Evolutionary conservation across 495 filamentous ascomycete genomes (phyloP).

Genomic region (Hypoxylon intermedium): DNA sequence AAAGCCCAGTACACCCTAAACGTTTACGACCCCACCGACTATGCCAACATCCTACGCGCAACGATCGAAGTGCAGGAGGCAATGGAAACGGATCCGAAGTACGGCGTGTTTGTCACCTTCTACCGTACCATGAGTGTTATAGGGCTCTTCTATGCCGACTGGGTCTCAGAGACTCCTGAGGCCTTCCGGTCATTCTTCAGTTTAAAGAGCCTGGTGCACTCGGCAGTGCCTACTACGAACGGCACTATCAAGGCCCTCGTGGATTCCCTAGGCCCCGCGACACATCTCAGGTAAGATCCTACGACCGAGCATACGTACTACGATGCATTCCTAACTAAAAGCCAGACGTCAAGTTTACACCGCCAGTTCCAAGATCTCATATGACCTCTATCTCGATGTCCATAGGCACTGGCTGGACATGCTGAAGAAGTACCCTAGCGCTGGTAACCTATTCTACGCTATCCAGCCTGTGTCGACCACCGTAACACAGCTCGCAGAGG

Average conservation of each 20-base stretch:
- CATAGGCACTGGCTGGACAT: conserved; percentile 2
- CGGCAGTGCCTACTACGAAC: conserved; percentile 10
- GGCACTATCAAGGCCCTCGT: conserved; percentile 15
- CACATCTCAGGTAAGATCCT: background rate
- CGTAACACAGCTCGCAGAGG: background rate
- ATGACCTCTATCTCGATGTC: conserved; percentile 4
- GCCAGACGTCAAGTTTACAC: background rate
- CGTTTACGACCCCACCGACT: conserved; percentile 15
- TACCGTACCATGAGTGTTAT: conserved; percentile 31
- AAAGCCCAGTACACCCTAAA: conserved; percentile 16
- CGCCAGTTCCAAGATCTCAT: conserved; percentile 3
- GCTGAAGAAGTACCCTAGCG: background rate
- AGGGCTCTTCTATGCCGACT: conserved; percentile 39
- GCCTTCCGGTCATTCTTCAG: conserved; percentile 14
- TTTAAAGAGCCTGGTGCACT: conserved; percentile 5
- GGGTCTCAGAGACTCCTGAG: background rate
- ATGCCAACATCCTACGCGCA: conserved; percentile 14
- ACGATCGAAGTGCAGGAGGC: conserved; percentile 11
- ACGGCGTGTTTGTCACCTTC: conserved; percentile 35
- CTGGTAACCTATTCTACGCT: conserved; percentile 3
- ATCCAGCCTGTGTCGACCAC: background rate
- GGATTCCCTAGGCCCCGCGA: background rate
- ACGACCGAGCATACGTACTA: too few species aligned
- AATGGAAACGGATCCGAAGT: conserved; percentile 20
- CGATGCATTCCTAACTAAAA: background rate